A percentile compares a stretch with the other conserved stretches of the same genome.
Evolutionary conservation across 768 basidiomycete genomes (phyloP).

Genomic region (Hygrophoropsis aurantiaca): DNA sequence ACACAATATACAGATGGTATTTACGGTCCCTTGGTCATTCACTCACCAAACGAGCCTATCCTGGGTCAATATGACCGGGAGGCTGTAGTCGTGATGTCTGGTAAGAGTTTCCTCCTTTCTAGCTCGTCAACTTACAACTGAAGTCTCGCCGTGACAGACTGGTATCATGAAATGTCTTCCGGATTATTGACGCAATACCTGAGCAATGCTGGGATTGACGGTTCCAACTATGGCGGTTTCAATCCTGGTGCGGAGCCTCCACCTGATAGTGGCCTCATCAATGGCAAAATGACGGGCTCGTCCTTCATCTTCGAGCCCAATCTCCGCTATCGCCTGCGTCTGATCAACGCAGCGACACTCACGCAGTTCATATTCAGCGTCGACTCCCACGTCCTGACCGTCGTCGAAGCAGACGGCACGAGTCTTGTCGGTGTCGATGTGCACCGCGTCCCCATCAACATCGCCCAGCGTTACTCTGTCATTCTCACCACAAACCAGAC

Average conservation of each 20-base stretch:
- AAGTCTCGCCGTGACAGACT: slow-evolving; percentile 18
- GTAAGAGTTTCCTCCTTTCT: slow-evolving; percentile 20
- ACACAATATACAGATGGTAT: slow-evolving; percentile 50
- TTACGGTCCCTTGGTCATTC: slow-evolving; percentile 47
- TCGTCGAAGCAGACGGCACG: slow-evolving; percentile 51
- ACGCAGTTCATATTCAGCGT: slow-evolving; percentile 45
- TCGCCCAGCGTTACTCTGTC: slow-evolving; percentile 54
- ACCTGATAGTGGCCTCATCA: slow-evolving; percentile 37
- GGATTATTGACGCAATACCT: slow-evolving; percentile 31
- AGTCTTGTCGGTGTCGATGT: slow-evolving; percentile 38
- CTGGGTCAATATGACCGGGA: slow-evolving; percentile 39
- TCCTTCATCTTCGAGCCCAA: slow-evolving; percentile 34
- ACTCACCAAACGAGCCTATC: slow-evolving; percentile 35
- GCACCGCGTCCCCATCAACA: slow-evolving; percentile 37
- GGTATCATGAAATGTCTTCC: slow-evolving; percentile 32
- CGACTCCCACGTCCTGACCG: slow-evolving; percentile 44
- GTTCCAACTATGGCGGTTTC: slow-evolving; percentile 27
- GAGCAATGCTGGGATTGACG: slow-evolving; percentile 22
- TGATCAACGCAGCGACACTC: slow-evolving; percentile 49
- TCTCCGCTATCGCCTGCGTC: slow-evolving; percentile 44
- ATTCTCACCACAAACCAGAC: slow-evolving; percentile 42
- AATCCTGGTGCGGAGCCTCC: slow-evolving; percentile 36
- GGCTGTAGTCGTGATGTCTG: slow-evolving; percentile 34
- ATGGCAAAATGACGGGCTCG: slow-evolving; percentile 25
- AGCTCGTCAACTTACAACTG: background rate